Conservation (phyloP, 2,329 filamentous ascomycete species). For the Orbilia blumenaviensis region DNA sequence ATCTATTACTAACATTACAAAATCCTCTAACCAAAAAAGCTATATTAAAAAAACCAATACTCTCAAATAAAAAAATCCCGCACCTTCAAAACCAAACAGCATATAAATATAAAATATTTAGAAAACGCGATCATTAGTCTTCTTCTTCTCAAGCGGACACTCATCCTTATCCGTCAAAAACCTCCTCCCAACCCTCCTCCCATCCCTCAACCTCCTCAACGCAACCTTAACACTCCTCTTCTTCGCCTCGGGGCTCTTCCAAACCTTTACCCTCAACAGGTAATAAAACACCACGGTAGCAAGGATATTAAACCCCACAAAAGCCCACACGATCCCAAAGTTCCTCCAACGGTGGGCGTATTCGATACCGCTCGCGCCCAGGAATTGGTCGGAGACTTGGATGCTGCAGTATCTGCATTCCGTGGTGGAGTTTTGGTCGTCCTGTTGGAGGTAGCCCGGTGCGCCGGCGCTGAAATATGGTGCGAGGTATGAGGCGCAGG, state of each 20-base stretch:
- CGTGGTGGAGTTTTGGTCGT: slow-evolving; percentile 66
- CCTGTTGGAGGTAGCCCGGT: slow-evolving; percentile 72
- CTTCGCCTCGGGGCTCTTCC: slow-evolving; percentile 44
- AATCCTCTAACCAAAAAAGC: no score
- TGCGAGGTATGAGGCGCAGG: slow-evolving; percentile 79
- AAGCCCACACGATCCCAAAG: slow-evolving; percentile 71
- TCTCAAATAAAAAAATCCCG: no score
- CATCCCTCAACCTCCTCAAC: slow-evolving; percentile 29
- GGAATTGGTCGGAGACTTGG: slow-evolving; percentile 66
- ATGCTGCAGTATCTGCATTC: slow-evolving; percentile 78
- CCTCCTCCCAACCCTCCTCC: slow-evolving; percentile 17
- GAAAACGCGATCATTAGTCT: slow-evolving; percentile 41
- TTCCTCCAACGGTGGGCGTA: slow-evolving; percentile 74
- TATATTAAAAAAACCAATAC: no score
- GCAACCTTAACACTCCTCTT: slow-evolving; percentile 21
- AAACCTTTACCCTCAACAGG: slow-evolving; percentile 62
- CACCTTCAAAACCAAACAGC: no score
- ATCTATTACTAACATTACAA: no score
- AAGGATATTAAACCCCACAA: slow-evolving; percentile 68
- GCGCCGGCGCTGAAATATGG: slow-evolving; percentile 72
- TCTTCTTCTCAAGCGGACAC: slow-evolving; percentile 42
- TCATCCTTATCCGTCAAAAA: slow-evolving; percentile 44
- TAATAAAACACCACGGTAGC: slow-evolving; percentile 69
- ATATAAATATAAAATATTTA: no score
- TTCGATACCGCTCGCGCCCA: slow-evolving; percentile 64